Evolutionary conservation across 495 filamentous ascomycete genomes (phyloP).

Genomic region (Neurospora sp.): DNA sequence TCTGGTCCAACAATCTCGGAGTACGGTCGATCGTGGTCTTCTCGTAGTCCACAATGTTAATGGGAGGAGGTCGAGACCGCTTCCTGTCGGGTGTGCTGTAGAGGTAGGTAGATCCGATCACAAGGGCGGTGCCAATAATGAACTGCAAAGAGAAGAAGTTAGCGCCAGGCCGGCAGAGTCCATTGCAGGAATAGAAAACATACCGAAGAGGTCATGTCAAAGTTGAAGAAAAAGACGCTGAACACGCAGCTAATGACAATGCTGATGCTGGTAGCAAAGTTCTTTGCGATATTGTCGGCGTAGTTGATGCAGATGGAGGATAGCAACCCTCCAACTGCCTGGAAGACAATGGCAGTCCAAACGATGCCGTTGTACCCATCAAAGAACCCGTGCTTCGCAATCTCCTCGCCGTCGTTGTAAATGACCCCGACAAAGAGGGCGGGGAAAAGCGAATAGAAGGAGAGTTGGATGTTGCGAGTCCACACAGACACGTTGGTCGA

Average conservation of each 20-base stretch:
- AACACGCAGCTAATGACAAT: conserved; percentile 76
- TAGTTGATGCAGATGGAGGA: conserved; percentile 79
- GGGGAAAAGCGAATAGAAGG: conserved; percentile 82
- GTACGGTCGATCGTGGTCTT: conserved; percentile 50
- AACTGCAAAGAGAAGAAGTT: conserved; percentile 46
- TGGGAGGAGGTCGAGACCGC: conserved; percentile 56
- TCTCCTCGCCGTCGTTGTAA: conserved; percentile 73
- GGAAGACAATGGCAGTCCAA: conserved; percentile 72
- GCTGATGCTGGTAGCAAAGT: conserved; percentile 82
- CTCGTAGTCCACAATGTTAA: conserved; percentile 65
- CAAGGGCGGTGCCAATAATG: conserved; percentile 62
- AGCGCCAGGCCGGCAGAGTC: neutral
- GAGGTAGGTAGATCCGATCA: conserved; percentile 72
- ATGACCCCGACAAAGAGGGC: conserved; percentile 79
- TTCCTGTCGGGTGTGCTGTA: conserved; percentile 55
- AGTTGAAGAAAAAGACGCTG: conserved; percentile 76
- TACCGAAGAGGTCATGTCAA: conserved; percentile 60
- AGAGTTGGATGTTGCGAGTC: conserved; percentile 89
- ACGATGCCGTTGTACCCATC: conserved; percentile 87
- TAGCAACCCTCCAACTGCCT: conserved; percentile 73
- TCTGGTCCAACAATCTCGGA: conserved; percentile 21
- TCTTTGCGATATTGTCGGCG: conserved; percentile 81
- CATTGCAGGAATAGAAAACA: conserved; percentile 20
- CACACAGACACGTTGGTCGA: conserved; percentile 61
- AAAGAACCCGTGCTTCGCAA: conserved; percentile 79